Conservation (phyloP, 352 stramenopile genomes). For the Pythium rishiriense region DNA sequence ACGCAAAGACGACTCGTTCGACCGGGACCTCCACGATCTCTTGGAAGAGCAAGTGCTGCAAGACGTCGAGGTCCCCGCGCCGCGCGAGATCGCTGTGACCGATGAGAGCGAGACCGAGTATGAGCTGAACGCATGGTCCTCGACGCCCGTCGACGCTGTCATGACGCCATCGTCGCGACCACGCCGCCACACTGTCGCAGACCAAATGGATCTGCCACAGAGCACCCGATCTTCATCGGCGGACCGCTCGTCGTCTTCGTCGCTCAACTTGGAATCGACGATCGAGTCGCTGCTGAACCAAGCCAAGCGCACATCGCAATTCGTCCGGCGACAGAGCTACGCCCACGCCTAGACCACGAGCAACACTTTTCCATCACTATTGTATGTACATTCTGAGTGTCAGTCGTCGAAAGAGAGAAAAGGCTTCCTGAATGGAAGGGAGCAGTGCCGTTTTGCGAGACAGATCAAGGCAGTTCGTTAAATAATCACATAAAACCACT, state of each 20-base stretch:
- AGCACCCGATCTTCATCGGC: constrained; percentile 15
- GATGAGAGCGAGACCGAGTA: constrained; percentile 24
- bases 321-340: constrained; percentile 24
- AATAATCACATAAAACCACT: neutral
- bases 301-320: constrained; percentile 62
- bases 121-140: constrained; percentile 22
- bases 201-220: constrained; percentile 43
- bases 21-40: constrained; percentile 59
- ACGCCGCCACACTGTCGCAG: constrained; percentile 35
- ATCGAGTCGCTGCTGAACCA: constrained; percentile 76
- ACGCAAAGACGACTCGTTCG: constrained; percentile 55
- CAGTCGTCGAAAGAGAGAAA: neutral
- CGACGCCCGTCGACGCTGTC: constrained; percentile 9
- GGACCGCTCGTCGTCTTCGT: constrained; percentile 47
- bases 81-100: constrained; percentile 8
- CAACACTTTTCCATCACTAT: neutral
- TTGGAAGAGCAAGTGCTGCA: constrained; percentile 38
- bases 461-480: neutral
- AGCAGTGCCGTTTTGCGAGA: constrained; percentile 6
- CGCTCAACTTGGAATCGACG: constrained; percentile 61
- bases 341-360: constrained; percentile 11
- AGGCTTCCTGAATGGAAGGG: neutral
- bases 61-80: constrained; percentile 32
- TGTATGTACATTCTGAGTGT: constrained; percentile 19
- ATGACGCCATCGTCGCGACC: neutral